Conservation (phyloP, 345 rosid genomes). For the Sisymbrium altissimum region DNA sequence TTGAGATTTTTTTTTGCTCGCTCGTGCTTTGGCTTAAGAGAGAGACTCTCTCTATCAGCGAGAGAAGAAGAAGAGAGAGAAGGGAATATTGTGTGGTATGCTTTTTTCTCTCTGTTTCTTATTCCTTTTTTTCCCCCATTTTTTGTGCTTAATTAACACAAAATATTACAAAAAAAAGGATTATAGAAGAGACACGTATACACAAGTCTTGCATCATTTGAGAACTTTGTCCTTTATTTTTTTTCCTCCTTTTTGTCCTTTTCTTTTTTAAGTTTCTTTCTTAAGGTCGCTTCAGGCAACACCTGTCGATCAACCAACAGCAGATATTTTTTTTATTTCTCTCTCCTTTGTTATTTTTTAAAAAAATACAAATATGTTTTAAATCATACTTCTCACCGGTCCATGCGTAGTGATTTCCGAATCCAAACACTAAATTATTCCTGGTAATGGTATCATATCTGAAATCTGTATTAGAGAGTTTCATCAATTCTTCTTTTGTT, state of each 20-base stretch:
- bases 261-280: slow-evolving; percentile 13
- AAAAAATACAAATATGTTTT: too few relatives aligned
- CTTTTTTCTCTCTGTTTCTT: slow-evolving; percentile 26
- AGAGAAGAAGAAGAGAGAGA: slow-evolving; percentile 12
- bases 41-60: slow-evolving; percentile 6
- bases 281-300: slow-evolving; percentile 29
- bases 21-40: neutral
- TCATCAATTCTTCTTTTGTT: neutral
- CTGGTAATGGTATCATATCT: neutral
- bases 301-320: slow-evolving; percentile 28
- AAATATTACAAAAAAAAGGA: slow-evolving; percentile 13
- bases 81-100: slow-evolving; percentile 35
- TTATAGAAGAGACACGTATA: slow-evolving; percentile 25
- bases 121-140: neutral
- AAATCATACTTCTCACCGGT: neutral
- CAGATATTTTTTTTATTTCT: neutral
- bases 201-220: slow-evolving; percentile 19
- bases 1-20: neutral
- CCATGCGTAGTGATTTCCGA: neutral
- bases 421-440: neutral
- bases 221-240: slow-evolving; percentile 20
- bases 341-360: too few relatives aligned
- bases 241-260: slow-evolving; percentile 25
- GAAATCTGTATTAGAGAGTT: neutral
- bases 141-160: neutral